A percentile compares a stretch with the other conserved stretches of the same genome.
These are phyloP conservation scores for Annulohypoxylon moriforme DNA, from an alignment of 495 filamentous ascomycete species.

Conservation along the genomic window DNA sequence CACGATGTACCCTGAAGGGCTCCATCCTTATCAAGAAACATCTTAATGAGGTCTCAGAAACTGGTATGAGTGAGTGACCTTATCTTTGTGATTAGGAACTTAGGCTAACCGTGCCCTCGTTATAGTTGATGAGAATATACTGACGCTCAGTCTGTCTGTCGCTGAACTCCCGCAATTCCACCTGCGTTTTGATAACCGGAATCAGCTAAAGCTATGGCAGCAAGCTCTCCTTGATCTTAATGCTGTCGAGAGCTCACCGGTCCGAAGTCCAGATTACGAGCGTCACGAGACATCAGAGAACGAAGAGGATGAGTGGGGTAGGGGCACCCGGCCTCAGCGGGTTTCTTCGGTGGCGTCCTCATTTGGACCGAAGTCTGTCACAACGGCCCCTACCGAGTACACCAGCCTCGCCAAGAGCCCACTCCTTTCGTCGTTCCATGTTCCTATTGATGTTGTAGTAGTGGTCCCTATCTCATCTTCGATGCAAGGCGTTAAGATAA, in stretches of 20 bases:
- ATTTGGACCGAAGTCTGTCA: slow-evolving; percentile 82
- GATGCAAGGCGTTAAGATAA: slow-evolving; percentile 99
- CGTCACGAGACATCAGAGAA: slow-evolving; percentile 76
- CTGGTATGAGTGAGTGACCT: slow-evolving; percentile 52
- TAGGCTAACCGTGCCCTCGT: slow-evolving; percentile 44
- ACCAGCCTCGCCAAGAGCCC: slow-evolving; percentile 69
- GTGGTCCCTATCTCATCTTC: slow-evolving; percentile 98
- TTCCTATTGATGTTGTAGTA: slow-evolving; percentile 94
- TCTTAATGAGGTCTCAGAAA: slow-evolving; percentile 86
- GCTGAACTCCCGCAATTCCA: slow-evolving; percentile 97
- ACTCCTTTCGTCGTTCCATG: slow-evolving; percentile 77
- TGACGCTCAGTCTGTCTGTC: slow-evolving; percentile 92
- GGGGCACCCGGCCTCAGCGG: slow-evolving; percentile 76
- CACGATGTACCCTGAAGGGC: slow-evolving; percentile 90
- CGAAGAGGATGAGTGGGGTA: slow-evolving; percentile 92
- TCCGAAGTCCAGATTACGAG: slow-evolving; percentile 73
- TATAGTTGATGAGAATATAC: slow-evolving; percentile 77
- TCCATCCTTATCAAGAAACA: slow-evolving; percentile 99
- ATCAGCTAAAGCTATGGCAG: slow-evolving; percentile 91
- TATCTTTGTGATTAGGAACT: slow-evolving; percentile 33
- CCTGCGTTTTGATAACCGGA: slow-evolving; percentile 86
- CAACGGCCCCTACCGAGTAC: slow-evolving; percentile 84
- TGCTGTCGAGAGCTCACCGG: slow-evolving; percentile 67
- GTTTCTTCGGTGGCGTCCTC: slow-evolving; percentile 86
- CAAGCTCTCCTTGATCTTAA: slow-evolving; percentile 88